Evolutionary conservation across 2,329 filamentous ascomycete species (phyloP).

Genomic region (Sporothrix curviconia): DNA sequence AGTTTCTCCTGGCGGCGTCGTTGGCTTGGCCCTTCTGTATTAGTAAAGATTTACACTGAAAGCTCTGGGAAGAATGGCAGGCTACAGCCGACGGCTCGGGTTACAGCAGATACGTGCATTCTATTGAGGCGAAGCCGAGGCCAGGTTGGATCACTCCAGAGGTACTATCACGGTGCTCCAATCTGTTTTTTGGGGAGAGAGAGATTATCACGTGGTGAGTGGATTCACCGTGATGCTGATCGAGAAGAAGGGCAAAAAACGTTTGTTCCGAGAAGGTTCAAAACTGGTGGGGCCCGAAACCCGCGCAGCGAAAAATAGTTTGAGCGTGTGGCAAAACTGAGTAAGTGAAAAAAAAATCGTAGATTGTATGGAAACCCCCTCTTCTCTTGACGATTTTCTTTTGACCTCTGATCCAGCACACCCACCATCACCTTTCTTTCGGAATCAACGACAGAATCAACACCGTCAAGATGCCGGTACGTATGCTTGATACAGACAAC

Average conservation of each 20-base stretch:
- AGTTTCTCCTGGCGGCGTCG: neutral
- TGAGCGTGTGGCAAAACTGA: conserved; percentile 3
- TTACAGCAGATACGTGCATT: neutral
- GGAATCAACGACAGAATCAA: conserved; percentile 26
- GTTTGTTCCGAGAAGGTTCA: conserved; percentile 7
- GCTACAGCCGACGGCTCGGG: neutral
- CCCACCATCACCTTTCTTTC: conserved; percentile 17
- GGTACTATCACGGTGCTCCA: no score
- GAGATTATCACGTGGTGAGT: neutral
- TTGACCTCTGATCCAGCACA: conserved; percentile 21
- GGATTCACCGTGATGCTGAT: no score
- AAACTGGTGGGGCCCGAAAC: neutral
- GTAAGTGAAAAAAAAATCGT: conserved; percentile 13
- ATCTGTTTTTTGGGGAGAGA: no score
- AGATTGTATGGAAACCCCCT: conserved; percentile 12
- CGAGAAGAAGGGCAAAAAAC: conserved; percentile 1
- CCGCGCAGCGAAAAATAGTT: conserved; percentile 18
- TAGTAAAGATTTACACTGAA: conserved; percentile 4
- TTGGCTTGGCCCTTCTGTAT: neutral
- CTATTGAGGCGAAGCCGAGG: neutral
- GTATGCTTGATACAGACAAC: conserved; percentile 18
- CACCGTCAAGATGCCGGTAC: conserved; percentile 36
- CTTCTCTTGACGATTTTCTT: conserved; percentile 13
- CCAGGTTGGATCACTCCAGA: no score
- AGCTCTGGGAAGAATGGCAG: neutral